These are phyloP conservation scores for Viridothelium virens DNA, from an alignment of 495 filamentous ascomycete genomes.

Conservation along the genomic window DNA sequence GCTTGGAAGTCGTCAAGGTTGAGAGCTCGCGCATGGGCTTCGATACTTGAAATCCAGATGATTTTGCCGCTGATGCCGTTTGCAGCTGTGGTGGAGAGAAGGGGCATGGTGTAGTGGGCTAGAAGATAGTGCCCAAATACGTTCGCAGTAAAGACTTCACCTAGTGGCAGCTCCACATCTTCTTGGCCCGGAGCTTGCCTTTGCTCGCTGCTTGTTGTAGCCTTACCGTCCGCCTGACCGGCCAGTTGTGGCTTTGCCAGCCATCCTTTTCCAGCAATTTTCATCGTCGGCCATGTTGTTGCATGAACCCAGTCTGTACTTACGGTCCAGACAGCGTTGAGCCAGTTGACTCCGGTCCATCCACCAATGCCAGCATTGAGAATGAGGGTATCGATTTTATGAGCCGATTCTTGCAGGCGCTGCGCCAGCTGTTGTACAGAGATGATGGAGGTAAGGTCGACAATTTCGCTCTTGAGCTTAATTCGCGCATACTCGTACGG, in stretches of 20 bases:
- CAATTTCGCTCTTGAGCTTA: slow-evolving; percentile 39
- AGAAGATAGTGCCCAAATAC: slow-evolving; percentile 94
- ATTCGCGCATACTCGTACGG: slow-evolving; percentile 37
- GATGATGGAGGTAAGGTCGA: slow-evolving; percentile 50
- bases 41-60: slow-evolving; percentile 78
- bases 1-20: slow-evolving; percentile 68
- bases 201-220: background rate
- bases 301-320: slow-evolving; percentile 57
- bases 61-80: slow-evolving; percentile 48
- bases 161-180: slow-evolving; percentile 51
- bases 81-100: slow-evolving; percentile 47
- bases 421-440: slow-evolving; percentile 48
- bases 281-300: slow-evolving; percentile 73
- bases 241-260: slow-evolving; percentile 38
- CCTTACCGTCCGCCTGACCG: background rate
- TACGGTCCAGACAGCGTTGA: slow-evolving; percentile 49
- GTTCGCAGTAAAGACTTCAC: slow-evolving; percentile 80
- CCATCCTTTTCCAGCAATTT: slow-evolving; percentile 54
- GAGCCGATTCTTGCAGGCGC: slow-evolving; percentile 42
- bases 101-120: slow-evolving; percentile 64
- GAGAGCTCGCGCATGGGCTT: slow-evolving; percentile 53
- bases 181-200: background rate
- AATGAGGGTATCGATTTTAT: slow-evolving; percentile 69
- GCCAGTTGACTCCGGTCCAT: slow-evolving; percentile 74
- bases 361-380: slow-evolving; percentile 89